Evolutionary conservation across 106 monocot genomes (phyloP), one percentile per base, ranked within the genome.

Genomic region (Allium sativum): DNA sequence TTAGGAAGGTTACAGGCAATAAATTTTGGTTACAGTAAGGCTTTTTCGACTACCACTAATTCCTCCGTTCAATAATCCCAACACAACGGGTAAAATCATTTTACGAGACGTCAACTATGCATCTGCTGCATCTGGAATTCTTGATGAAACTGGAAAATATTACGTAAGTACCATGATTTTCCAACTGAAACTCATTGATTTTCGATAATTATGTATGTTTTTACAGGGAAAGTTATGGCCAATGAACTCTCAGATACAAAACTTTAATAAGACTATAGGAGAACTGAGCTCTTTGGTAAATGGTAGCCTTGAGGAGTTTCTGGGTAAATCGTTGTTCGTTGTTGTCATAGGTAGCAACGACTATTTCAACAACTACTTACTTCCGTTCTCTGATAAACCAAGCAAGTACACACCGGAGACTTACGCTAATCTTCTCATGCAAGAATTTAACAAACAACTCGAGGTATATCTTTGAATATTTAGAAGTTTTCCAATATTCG

Each of bases 61-160:
- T 56, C 87, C 87, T 40, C 74, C 87, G 8, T 88, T 68, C 77
- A 88, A 74, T 42, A 60, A 72, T 44, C 83, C 77, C 40, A 58
- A 11, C 19, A 74, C 79, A 43, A 47, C 8, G 0, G 72, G 69
- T 6, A 41, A 65, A 1, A 53, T 45, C n/a, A 75, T 72, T 20
- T 51, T 83, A 8, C 42, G 41, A 54, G 87, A 83, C 47, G 77
- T 88, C 16, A 88, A 88, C 55, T 88, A 63, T 58, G 87, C 67
- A 51, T 88, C 87, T 8, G 83, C 87, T 1, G 83, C 65, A 4
- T 64, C 83, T 16, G 87, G 83, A 51, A 88, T 88, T 31, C 83
- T 88, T 44, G 44, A 68, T 56, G 83, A 88, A 47, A 80, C 87
- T 0, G 85, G 85, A 50, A 64, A 31, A 45, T 7, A 75, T 44